Base-by-base conservation (phyloP, 129 eudicot species). In the Heracleum sosnowskyi region DNA sequence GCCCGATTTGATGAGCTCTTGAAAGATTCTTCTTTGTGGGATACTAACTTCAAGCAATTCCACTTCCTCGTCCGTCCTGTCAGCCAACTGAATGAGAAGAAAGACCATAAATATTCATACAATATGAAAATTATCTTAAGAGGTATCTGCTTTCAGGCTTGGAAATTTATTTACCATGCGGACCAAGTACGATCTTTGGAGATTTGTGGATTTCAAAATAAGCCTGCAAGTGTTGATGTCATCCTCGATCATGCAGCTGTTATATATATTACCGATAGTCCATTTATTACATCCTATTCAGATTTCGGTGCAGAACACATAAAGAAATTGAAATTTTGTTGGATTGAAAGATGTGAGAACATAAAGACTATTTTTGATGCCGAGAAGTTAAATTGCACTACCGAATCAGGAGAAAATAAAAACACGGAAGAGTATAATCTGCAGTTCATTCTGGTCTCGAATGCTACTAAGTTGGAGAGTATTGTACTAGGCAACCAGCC, bases 311-410 rank as follows among this genome's bases (percentile, higher is more conserved):
- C 64, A 29, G 69, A 77, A 26, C 74, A 75, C 5, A 64, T 74
- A 49, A 81, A 74, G 84, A 51, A 29, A 11, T n/a, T 81, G 41
- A 78, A 75, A 66, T 78, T 64, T 37, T 81, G 80, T 73, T 85
- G 85, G 87, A 69, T 85, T 26, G 80, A 85, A 60, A 68, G 85
- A 74, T 85, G 87, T 63, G 49, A 74, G 2, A 34, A 78, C 40
- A 74, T 81, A 74, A 40, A 68, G 69, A 81, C 71, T 57, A 5
- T 85, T 60, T 41, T 73, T 11, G 60, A 42, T 39, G 35, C 77
- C 17, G 77, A 73, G 57, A 73, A 72, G 53, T 22, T 40, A 24
- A 42, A 40, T 40, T 13, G 18, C 45, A 40, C 51, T 84, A 63
- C 75, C 26, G 39, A 70, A n/a, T 41, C 70, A 47, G 72, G 16